Percentiles rank a stretch among this genome's conserved stretches.
These are phyloP conservation scores for Colletotrichum karsti DNA, from an alignment of 2,329 filamentous ascomycete species.

Conservation along the genomic window DNA sequence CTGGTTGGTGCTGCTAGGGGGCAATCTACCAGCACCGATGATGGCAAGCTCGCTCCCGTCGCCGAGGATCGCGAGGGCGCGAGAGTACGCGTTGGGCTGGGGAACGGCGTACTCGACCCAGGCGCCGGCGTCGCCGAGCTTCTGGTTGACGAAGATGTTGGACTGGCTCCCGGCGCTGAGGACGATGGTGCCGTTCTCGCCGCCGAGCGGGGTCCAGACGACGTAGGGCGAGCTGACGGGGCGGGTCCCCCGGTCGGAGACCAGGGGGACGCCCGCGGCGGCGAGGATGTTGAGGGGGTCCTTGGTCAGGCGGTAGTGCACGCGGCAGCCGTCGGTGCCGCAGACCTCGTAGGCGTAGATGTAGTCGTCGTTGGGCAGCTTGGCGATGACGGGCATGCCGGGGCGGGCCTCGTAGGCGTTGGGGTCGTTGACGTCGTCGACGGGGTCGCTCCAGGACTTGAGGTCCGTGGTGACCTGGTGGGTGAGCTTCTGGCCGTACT, in stretches of 20 bases:
- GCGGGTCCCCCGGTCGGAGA: slow-evolving; percentile 38
- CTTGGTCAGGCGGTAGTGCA: slow-evolving; percentile 52
- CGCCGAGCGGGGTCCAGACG: slow-evolving; percentile 51
- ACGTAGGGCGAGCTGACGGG: slow-evolving; percentile 50
- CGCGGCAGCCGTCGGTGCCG: slow-evolving; percentile 52
- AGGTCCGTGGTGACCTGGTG: slow-evolving; percentile 71
- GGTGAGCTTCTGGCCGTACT: slow-evolving; percentile 73
- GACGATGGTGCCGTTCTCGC: slow-evolving; percentile 54
- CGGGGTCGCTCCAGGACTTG: slow-evolving; percentile 60
- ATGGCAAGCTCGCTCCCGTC: slow-evolving; percentile 47
- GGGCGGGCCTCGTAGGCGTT: slow-evolving; percentile 67
- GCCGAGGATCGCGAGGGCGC: slow-evolving; percentile 44
- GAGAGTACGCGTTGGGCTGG: slow-evolving; percentile 47
- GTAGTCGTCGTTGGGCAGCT: slow-evolving; percentile 66
- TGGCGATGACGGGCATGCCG: slow-evolving; percentile 71
- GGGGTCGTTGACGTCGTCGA: slow-evolving; percentile 69
- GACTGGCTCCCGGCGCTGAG: slow-evolving; percentile 47
- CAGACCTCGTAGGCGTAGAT: slow-evolving; percentile 73
- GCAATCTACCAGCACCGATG: slow-evolving; percentile 52
- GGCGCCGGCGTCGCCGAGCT: slow-evolving; percentile 43
- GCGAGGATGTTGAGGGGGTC: slow-evolving; percentile 45
- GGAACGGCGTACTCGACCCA: slow-evolving; percentile 47
- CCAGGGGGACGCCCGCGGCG: slow-evolving; percentile 40
- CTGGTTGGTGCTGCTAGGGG: slow-evolving; percentile 54
- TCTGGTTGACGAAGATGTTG: slow-evolving; percentile 52